Evolutionary conservation across 768 basidiomycete genomes (phyloP).

Genomic region (Clitopilus hobsonii): DNA sequence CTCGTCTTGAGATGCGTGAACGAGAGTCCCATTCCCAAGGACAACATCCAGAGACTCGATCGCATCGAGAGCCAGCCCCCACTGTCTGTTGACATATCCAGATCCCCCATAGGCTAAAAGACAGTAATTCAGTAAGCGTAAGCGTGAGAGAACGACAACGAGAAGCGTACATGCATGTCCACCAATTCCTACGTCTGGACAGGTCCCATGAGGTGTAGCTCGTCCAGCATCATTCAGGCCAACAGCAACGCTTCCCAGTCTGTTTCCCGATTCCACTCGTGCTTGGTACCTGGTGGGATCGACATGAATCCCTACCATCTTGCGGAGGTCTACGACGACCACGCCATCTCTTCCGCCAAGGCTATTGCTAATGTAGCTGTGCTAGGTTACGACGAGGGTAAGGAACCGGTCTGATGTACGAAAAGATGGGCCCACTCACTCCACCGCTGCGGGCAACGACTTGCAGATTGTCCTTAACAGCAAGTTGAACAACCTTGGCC

Average conservation of each 20-base stretch:
- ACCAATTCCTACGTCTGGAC: not conserved
- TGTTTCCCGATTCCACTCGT: slow-evolving; percentile 20
- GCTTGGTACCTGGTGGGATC: slow-evolving; percentile 24
- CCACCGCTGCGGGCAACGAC: slow-evolving; percentile 37
- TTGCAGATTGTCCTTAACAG: slow-evolving; percentile 20
- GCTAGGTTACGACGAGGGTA: slow-evolving; percentile 15
- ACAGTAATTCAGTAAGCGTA: not conserved
- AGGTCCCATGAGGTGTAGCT: not conserved
- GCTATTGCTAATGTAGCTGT: slow-evolving; percentile 41
- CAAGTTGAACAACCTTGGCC: slow-evolving; percentile 26
- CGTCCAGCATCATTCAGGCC: not conserved
- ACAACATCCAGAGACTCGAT: slow-evolving; percentile 21
- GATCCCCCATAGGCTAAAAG: slow-evolving; percentile 20
- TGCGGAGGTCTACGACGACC: slow-evolving; percentile 37
- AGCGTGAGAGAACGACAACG: not conserved
- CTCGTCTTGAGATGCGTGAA: slow-evolving; percentile 11
- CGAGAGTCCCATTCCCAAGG: slow-evolving; percentile 21
- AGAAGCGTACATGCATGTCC: not conserved
- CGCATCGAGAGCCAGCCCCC: slow-evolving; percentile 23
- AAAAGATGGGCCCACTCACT: slow-evolving; percentile 18
- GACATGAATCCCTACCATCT: slow-evolving; percentile 29
- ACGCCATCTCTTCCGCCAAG: slow-evolving; percentile 35
- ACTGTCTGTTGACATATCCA: slow-evolving; percentile 21
- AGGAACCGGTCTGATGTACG: not conserved
- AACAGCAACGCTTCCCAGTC: not conserved